These are phyloP conservation scores for Beauveria varroae DNA, from an alignment of 2,329 filamentous ascomycete species.

Conservation along the genomic window DNA sequence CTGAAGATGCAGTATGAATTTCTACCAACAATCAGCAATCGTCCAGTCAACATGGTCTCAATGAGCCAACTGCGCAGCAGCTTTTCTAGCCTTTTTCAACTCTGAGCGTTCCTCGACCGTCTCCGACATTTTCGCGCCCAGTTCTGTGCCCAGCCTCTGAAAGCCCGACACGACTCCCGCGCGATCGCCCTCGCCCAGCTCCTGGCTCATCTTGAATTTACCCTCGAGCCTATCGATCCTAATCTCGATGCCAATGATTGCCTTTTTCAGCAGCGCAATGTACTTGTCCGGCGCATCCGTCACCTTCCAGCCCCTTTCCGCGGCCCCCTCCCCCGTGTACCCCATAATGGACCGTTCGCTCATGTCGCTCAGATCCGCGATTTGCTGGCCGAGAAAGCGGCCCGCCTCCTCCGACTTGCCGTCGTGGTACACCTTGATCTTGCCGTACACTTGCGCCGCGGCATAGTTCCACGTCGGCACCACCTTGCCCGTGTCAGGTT, in stretches of 20 bases:
- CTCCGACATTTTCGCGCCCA: background rate
- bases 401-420: conserved; percentile 35
- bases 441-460: conserved; percentile 57
- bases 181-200: conserved; percentile 43
- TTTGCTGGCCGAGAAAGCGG: conserved; percentile 42
- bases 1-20: background rate
- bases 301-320: conserved; percentile 44
- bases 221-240: conserved; percentile 46
- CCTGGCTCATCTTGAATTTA: conserved; percentile 63
- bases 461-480: conserved; percentile 67
- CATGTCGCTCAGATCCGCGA: conserved; percentile 43
- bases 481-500: conserved; percentile 56
- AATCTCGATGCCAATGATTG: conserved; percentile 55
- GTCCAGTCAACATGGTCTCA: background rate
- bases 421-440: conserved; percentile 45
- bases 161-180: conserved; percentile 53
- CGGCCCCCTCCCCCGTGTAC: conserved; percentile 26
- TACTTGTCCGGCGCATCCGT: conserved; percentile 49
- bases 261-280: conserved; percentile 48
- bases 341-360: conserved; percentile 50
- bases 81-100: conserved; percentile 6
- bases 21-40: too few species aligned
- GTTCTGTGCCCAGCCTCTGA: conserved; percentile 15
- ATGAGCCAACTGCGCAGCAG: background rate
- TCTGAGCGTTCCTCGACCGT: conserved; percentile 3